Conservation (phyloP, 805 yeast genomes). For the Saturnispora mendoncae region DNA sequence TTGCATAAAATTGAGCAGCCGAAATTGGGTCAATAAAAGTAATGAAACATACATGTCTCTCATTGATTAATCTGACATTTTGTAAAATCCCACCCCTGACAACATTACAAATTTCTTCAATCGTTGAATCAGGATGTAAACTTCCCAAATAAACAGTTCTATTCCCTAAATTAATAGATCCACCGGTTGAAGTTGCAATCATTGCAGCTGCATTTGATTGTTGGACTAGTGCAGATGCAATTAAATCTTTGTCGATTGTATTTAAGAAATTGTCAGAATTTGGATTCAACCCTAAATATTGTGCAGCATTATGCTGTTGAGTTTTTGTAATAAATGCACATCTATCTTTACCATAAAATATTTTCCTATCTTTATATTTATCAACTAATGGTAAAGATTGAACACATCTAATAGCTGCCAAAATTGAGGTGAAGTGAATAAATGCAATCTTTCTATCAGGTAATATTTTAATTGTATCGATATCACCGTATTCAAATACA, state of each 20-base stretch:
- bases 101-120: slow-evolving; percentile 92
- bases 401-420: slow-evolving; percentile 82
- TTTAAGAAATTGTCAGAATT: slow-evolving; percentile 76
- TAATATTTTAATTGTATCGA: slow-evolving; percentile 76
- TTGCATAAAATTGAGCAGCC: slow-evolving; percentile 94
- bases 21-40: slow-evolving; percentile 96
- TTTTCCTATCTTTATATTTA: slow-evolving; percentile 67
- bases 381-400: slow-evolving; percentile 59
- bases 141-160: slow-evolving; percentile 89
- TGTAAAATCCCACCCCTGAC: slow-evolving; percentile 93
- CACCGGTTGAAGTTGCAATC: slow-evolving; percentile 90
- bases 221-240: slow-evolving; percentile 72
- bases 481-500: slow-evolving; percentile 64
- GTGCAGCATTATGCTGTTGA: slow-evolving; percentile 95
- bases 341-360: slow-evolving; percentile 89
- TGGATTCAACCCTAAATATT: slow-evolving; percentile 83
- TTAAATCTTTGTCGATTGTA: slow-evolving; percentile 43
- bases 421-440: slow-evolving; percentile 79
- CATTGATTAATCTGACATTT: slow-evolving; percentile 68
- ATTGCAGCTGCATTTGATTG: slow-evolving; percentile 98
- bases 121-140: slow-evolving; percentile 77
- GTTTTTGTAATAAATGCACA: slow-evolving; percentile 91
- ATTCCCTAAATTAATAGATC: slow-evolving; percentile 84
- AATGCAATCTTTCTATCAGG: slow-evolving; percentile 81
- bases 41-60: slow-evolving; percentile 86